Evolutionary conservation across 164 flowering plant species (phyloP).

Genomic region (Piper longum): DNA sequence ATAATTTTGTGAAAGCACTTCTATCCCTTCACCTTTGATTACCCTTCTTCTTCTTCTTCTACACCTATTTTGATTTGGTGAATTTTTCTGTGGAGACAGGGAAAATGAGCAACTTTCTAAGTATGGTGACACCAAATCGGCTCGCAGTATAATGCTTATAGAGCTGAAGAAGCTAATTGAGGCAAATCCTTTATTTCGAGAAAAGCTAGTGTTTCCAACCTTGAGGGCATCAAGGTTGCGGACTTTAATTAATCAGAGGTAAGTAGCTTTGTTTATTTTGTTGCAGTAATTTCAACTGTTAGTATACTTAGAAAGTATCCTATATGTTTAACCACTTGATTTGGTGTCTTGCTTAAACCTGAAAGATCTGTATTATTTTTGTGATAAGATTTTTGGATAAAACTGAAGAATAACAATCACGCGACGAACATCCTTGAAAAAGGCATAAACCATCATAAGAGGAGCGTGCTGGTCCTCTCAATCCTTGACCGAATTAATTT

Average conservation of each 20-base stretch:
- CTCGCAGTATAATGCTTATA: conserved; percentile 75
- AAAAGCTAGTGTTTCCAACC: conserved; percentile 69
- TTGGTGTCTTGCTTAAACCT: background rate
- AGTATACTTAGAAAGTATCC: background rate
- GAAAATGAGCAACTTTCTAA: conserved; percentile 93
- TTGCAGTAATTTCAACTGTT: too few relatives aligned
- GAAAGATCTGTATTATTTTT: too few relatives aligned
- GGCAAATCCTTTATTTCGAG: conserved; percentile 86
- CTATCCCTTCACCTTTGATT: background rate
- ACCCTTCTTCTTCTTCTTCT: background rate
- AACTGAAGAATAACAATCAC: background rate
- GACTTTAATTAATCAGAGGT: conserved; percentile 89
- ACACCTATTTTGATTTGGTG: background rate
- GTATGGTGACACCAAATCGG: conserved; percentile 87
- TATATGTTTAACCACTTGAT: background rate
- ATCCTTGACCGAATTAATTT: too few relatives aligned
- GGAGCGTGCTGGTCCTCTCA: background rate
- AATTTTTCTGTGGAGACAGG: conserved; percentile 21
- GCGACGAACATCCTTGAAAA: background rate
- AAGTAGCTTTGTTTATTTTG: background rate
- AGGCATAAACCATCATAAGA: background rate
- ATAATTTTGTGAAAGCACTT: too few relatives aligned
- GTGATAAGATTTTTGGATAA: too few relatives aligned
- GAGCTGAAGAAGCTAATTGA: conserved; percentile 81
- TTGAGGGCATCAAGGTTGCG: conserved; percentile 66